Conservation (phyloP, 192 early-diverging fungal species). For the Pilaira anomala region DNA sequence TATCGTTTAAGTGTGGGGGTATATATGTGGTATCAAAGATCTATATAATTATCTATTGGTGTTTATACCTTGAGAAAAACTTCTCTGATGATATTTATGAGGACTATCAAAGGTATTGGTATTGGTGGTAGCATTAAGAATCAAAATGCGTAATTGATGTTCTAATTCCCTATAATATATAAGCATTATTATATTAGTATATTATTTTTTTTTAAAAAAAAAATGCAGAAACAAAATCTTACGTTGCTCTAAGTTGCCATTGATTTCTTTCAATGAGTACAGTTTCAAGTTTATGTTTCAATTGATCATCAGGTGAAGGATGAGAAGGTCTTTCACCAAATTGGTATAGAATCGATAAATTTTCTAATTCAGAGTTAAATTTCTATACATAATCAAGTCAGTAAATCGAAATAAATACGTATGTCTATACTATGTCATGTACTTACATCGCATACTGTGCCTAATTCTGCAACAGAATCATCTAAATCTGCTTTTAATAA, state of each 20-base stretch:
- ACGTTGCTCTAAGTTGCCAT: conserved; percentile 20
- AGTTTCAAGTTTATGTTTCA: conserved; percentile 18
- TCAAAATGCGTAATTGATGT: background rate
- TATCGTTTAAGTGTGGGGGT: too few species aligned
- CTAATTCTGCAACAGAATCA: conserved; percentile 8
- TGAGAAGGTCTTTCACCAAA: conserved; percentile 6
- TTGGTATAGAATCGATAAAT: conserved; percentile 1
- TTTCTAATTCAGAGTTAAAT: conserved; percentile 10
- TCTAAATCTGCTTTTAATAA: conserved; percentile 5
- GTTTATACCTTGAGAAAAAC: too few species aligned
- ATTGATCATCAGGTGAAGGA: conserved; percentile 21
- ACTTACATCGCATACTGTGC: conserved; percentile 14
- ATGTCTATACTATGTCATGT: too few species aligned
- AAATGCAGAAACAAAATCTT: background rate
- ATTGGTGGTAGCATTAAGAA: background rate
- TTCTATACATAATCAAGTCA: too few species aligned
- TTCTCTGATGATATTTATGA: too few species aligned
- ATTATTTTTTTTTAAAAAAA: background rate
- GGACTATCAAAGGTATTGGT: too few species aligned
- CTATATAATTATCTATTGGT: too few species aligned
- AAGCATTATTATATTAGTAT: background rate
- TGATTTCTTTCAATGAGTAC: conserved; percentile 12
- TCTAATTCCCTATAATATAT: conserved; percentile 5
- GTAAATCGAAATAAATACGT: background rate
- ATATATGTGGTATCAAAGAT: too few species aligned